These are phyloP conservation scores for Chionographis japonica DNA, from an alignment of 106 monocot species.

Conservation along the genomic window DNA sequence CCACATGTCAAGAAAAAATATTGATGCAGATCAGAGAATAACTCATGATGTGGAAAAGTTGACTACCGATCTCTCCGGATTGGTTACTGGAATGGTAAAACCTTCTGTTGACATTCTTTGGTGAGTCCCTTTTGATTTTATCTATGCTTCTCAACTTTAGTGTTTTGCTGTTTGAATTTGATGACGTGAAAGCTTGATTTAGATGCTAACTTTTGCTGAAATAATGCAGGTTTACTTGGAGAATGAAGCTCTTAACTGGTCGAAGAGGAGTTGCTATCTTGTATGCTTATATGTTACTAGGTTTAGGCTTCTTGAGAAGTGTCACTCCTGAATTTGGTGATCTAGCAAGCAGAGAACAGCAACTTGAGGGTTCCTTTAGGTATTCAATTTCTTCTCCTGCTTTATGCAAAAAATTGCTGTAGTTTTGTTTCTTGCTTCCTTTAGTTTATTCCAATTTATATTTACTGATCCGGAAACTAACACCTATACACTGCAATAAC, in stretches of 20 bases:
- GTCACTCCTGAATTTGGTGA: constrained; percentile 95
- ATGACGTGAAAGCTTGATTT: background rate
- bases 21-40: constrained; percentile 98
- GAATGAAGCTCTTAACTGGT: constrained; percentile 94
- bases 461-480: constrained; percentile 2
- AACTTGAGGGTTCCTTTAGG: constrained; percentile 96
- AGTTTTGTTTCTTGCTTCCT: background rate
- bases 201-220: constrained; percentile 6
- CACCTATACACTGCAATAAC: constrained; percentile 6
- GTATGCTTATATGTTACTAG: constrained; percentile 91
- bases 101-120: constrained; percentile 95
- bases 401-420: constrained; percentile 1
- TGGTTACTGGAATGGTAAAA: constrained; percentile 97
- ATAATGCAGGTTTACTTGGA: constrained; percentile 90
- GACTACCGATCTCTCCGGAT: constrained; percentile 73
- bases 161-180: background rate
- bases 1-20: constrained; percentile 64
- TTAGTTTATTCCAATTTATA: constrained; percentile 1
- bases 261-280: constrained; percentile 88
- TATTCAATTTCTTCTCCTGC: constrained; percentile 9
- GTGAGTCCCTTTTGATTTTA: constrained; percentile 37
- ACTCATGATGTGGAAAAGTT: constrained; percentile 94
- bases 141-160: background rate
- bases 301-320: constrained; percentile 88
- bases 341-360: constrained; percentile 81